Evolutionary conservation across 148 eudicot species (phyloP), one percentile per base, ranked within the genome.

Genomic region (Mesembryanthemum crystallinum): DNA sequence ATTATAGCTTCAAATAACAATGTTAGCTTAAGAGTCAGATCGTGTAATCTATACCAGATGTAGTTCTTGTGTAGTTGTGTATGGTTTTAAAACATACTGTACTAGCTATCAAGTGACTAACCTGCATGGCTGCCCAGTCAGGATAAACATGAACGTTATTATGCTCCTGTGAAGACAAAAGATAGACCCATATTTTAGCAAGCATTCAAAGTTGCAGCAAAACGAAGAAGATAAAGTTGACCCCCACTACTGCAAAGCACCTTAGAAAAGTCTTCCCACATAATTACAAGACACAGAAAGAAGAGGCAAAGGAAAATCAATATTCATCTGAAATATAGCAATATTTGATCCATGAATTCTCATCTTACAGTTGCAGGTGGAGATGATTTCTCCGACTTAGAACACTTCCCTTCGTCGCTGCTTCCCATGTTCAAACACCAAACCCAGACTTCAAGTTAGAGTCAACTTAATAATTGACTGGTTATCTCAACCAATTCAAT

Each of bases 51-150:
- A 76, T 39, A 4, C 30, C 12, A 24, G 35, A 71, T 27, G 57
- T 58, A 13, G 61, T 15, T 74, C 54, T 24, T 23, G 30, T 23
- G 39, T 35, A 52, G 43, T 24, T 23, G 30, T 23, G 39, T 35
- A 52, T 13, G 55, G 23, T n/a, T 14, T 29, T 18, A 21, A 70
- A 7, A 29, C n/a, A 29, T 29, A n/a, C n/a, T n/a, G n/a, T n/a
- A n/a, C n/a, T n/a, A 32, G 24, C 6, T 0, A 49, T 8, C 12
- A 25, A 63, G 74, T 4, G 28, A 77, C 73, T 67, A 59, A 95
- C 99, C 99, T 92, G 99, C 97, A 95, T 89, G 77, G 92, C 86
- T 54, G 96, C 90, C 97, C 99, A 95, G 78, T 95, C 99, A 64
- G 97, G 96, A 83, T 90, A 95, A 29, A 88, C 86, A 76, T 91